Conservation (phyloP, 768 basidiomycete species). For the Clitopilus passeckerianus region DNA sequence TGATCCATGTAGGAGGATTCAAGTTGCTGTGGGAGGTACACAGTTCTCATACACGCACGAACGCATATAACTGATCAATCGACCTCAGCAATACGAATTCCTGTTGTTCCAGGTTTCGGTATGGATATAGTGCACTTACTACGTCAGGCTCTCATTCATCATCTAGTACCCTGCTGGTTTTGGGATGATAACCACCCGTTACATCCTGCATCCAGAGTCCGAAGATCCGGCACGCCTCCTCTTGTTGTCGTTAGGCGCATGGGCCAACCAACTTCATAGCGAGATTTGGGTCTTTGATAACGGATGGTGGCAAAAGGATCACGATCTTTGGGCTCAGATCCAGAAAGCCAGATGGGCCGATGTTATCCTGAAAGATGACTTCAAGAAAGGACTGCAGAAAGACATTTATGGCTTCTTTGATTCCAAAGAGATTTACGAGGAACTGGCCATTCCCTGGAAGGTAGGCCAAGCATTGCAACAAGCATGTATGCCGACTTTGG, state of each 20-base stretch:
- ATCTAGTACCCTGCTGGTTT: conserved; percentile 27
- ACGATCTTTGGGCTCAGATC: conserved; percentile 52
- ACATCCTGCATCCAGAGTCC: conserved; percentile 51
- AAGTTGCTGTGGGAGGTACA: conserved; percentile 52
- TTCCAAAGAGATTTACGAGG: conserved; percentile 69
- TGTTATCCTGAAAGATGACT: conserved; percentile 64
- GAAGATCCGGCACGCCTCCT: conserved; percentile 48
- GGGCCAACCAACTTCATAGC: conserved; percentile 48
- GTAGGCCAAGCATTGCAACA: conserved; percentile 21
- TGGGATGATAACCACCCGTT: conserved; percentile 26
- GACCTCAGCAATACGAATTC: conserved; percentile 47
- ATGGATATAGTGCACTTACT: conserved; percentile 9
- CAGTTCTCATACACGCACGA: not conserved
- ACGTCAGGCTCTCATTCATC: not conserved
- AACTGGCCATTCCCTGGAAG: conserved; percentile 81
- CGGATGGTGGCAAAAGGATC: conserved; percentile 63
- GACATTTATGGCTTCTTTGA: conserved; percentile 79
- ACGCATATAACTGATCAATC: not conserved
- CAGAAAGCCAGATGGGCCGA: conserved; percentile 71
- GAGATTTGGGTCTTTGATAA: conserved; percentile 79
- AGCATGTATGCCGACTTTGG: no score
- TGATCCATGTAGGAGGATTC: conserved; percentile 50
- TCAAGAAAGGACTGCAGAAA: conserved; percentile 64
- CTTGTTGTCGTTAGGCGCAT: conserved; percentile 48
- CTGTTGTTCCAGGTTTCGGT: conserved; percentile 50